Conservation (phyloP, 805 yeast species). For the Dipodascus albidus region DNA sequence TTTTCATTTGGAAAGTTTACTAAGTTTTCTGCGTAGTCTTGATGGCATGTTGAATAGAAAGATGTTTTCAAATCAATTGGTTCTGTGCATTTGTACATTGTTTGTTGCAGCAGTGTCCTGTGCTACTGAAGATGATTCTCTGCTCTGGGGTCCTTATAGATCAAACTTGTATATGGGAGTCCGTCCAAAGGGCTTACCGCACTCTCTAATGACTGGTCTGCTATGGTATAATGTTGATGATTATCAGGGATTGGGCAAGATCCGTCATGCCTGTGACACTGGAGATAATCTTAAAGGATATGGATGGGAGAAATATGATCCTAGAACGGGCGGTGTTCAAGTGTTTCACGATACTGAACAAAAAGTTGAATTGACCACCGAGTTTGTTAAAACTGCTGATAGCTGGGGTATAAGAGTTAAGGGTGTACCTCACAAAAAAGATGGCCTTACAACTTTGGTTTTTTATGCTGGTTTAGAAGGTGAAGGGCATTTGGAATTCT, state of each 20-base stretch:
- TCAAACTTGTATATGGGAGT: conserved; percentile 80
- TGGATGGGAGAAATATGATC: conserved; percentile 84
- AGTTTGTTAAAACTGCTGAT: conserved; percentile 60
- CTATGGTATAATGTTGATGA: conserved; percentile 76
- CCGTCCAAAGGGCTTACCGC: conserved; percentile 62
- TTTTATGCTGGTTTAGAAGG: conserved; percentile 75
- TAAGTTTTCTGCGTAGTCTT: no score
- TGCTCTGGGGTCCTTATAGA: conserved; percentile 90
- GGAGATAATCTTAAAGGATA: conserved; percentile 58
- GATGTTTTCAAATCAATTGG: no score
- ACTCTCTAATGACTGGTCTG: conserved; percentile 63
- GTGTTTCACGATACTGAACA: conserved; percentile 55
- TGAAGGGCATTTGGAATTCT: conserved; percentile 27
- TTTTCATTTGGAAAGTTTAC: no score
- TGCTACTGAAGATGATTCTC: conserved; percentile 28
- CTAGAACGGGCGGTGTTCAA: conserved; percentile 79
- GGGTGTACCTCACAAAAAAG: conserved; percentile 48
- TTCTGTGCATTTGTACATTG: no score
- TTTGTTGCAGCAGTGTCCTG: not conserved
- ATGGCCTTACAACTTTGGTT: conserved; percentile 50
- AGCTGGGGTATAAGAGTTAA: conserved; percentile 67
- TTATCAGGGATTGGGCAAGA: conserved; percentile 37
- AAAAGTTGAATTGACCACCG: conserved; percentile 51
- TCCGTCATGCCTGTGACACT: conserved; percentile 71
- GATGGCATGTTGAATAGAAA: no score